These are phyloP conservation scores for Clonostachys chloroleuca DNA, from an alignment of 2,329 filamentous ascomycete genomes.

Conservation along the genomic window DNA sequence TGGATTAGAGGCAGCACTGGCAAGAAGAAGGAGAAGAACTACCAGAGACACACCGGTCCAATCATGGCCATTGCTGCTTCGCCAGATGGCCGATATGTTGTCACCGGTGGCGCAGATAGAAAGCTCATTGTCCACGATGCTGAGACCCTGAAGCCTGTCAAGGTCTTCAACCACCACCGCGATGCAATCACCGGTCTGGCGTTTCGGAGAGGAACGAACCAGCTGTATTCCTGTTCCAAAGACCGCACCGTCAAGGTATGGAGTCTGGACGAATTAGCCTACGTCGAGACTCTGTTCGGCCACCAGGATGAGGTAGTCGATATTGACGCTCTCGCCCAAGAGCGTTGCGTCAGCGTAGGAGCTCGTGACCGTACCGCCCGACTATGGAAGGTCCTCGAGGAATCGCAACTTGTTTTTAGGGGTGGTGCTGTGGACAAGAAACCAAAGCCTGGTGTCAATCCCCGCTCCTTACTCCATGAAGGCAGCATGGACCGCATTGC, in stretches of 20 bases:
- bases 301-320: constrained; percentile 90
- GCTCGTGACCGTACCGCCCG: constrained; percentile 87
- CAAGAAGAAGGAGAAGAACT: constrained; percentile 58
- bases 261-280: constrained; percentile 87
- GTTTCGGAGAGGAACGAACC: constrained; percentile 84
- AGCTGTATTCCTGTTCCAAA: constrained; percentile 85
- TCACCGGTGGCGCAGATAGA: constrained; percentile 81
- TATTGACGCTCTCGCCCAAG: constrained; percentile 76
- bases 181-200: constrained; percentile 81
- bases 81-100: constrained; percentile 84
- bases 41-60: constrained; percentile 71
- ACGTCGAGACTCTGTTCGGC: constrained; percentile 92
- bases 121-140: constrained; percentile 88
- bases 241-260: constrained; percentile 95
- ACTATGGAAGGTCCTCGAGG: constrained; percentile 93
- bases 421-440: constrained; percentile 67
- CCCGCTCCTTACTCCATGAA: constrained; percentile 57
- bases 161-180: constrained; percentile 86
- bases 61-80: constrained; percentile 86
- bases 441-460: constrained; percentile 37
- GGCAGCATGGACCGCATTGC: constrained; percentile 90
- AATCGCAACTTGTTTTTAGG: constrained; percentile 92
- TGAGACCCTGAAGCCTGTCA: constrained; percentile 69
- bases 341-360: constrained; percentile 87
- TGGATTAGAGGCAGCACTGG: constrained; percentile 59